Conservation (phyloP, 805 yeast genomes). For the Maudiozyma barnettii region DNA sequence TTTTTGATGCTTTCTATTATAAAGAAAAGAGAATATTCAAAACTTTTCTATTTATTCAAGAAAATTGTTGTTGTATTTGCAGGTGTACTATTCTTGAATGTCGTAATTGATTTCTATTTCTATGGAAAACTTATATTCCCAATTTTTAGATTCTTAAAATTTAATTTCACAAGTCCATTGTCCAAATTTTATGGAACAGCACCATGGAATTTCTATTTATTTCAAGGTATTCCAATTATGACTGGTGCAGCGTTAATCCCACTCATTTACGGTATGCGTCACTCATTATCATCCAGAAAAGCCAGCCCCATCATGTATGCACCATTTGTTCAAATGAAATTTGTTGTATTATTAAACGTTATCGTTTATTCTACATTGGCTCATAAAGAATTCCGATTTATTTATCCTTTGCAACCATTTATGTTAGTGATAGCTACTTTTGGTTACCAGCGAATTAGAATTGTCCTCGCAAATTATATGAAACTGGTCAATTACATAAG, state of each 20-base stretch:
- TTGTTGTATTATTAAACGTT: slow-evolving; percentile 37
- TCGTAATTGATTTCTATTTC: slow-evolving; percentile 46
- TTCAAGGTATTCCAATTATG: slow-evolving; percentile 75
- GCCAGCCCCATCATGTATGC: slow-evolving; percentile 5
- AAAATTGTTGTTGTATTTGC: slow-evolving; percentile 16
- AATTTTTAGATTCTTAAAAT: slow-evolving; percentile 56
- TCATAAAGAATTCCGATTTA: slow-evolving; percentile 88
- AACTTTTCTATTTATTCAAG: slow-evolving; percentile 9
- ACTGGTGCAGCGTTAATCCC: slow-evolving; percentile 59
- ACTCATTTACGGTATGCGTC: slow-evolving; percentile 36
- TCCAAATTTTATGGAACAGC: slow-evolving; percentile 79
- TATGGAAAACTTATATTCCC: slow-evolving; percentile 56
- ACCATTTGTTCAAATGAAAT: slow-evolving; percentile 18
- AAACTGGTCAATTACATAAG: background rate
- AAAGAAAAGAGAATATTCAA: slow-evolving; percentile 5
- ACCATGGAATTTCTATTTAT: slow-evolving; percentile 74
- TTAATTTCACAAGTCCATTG: slow-evolving; percentile 64
- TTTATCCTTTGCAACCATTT: slow-evolving; percentile 77
- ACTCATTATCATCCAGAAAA: slow-evolving; percentile 1
- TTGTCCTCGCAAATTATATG: background rate
- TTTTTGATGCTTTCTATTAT: slow-evolving; percentile 17
- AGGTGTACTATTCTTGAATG: slow-evolving; percentile 31
- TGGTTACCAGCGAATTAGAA: slow-evolving; percentile 16
- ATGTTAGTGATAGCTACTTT: slow-evolving; percentile 44
- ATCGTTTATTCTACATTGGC: slow-evolving; percentile 51